Evolutionary conservation across 768 basidiomycete species (phyloP).

Genomic region (Lentinula guzmanii): DNA sequence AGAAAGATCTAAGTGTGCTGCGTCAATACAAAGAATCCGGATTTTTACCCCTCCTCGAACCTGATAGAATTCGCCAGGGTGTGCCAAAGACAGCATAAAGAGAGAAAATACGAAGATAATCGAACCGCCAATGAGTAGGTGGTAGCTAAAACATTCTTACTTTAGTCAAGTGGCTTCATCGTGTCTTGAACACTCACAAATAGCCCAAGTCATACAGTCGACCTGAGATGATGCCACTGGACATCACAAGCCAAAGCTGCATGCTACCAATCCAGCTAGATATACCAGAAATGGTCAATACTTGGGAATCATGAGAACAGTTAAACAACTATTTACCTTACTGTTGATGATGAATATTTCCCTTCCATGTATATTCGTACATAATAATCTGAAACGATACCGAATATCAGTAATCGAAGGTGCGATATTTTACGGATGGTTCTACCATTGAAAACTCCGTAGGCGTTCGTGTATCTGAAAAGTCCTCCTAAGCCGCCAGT

Average conservation of each 20-base stretch:
- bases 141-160: background rate
- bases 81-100: constrained; percentile 7
- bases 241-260: constrained; percentile 3
- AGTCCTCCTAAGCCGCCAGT: background rate
- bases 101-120: constrained; percentile 8
- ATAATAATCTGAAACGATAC: background rate
- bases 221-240: constrained; percentile 5
- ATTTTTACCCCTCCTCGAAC: background rate
- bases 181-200: background rate
- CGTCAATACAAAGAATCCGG: background rate
- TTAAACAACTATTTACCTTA: background rate
- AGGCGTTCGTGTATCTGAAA: background rate
- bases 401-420: background rate
- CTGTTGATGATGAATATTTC: constrained; percentile 1
- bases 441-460: constrained; percentile 1
- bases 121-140: constrained; percentile 7
- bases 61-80: constrained; percentile 8
- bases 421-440: too few relatives aligned
- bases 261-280: background rate
- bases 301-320: too few relatives aligned
- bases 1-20: constrained; percentile 2
- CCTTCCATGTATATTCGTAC: constrained; percentile 3
- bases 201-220: constrained; percentile 5
- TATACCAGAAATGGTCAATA: background rate
- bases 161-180: background rate